Evolutionary conservation across 2,329 filamentous ascomycete species (phyloP), one percentile per base, ranked within the genome.

Genomic region (Grosmannia penicillata): DNA sequence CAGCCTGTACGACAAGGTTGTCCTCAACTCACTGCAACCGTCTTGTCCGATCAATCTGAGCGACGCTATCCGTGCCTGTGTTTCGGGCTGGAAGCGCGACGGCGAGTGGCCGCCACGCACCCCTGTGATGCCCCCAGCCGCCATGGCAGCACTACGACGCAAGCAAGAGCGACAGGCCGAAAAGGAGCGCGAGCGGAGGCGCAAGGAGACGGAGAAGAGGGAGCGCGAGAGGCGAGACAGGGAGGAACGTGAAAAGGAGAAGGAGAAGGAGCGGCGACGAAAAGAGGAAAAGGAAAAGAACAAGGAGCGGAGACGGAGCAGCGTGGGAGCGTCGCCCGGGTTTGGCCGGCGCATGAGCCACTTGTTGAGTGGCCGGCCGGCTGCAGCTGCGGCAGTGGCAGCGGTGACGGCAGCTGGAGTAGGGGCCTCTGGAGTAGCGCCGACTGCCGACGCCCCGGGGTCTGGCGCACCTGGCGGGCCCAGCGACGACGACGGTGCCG

Each of bases 81-180:
- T 96, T 1, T 70, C 80, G 22, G 89, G 89, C 31, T 95, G 89
- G 89, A 93, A 93, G 57, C 71, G 83, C 29, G 84, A 91, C 50
- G 87, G 86, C 14, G 84, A 94, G 56, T 96, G 89, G 89, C 87
- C 89, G 5, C 84, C 82, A 1, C 74, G 33, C 13, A 18, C 19
- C 31, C 18, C 33, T 17, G 21, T 34, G 29, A 19, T 22, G 9
- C n/a, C 30, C 4, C 21, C 36, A 19, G 13, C 37, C 14, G 30
- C 33, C 15, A 15, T 37, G 22, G 34, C 37, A 9, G 39, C 30
- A 29, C 13, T 21, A 28, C 18, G 21, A 23, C 39, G 35, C 14
- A 33, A 30, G 6, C 26, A n/a, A 31, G 14, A 22, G 37, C 15
- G 18, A 37, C 27, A 17, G 41, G 25, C 14, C 28, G 35, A 18